Base-by-base conservation (phyloP, 345 rosid genomes). In the Citrus cavaleriei region DNA sequence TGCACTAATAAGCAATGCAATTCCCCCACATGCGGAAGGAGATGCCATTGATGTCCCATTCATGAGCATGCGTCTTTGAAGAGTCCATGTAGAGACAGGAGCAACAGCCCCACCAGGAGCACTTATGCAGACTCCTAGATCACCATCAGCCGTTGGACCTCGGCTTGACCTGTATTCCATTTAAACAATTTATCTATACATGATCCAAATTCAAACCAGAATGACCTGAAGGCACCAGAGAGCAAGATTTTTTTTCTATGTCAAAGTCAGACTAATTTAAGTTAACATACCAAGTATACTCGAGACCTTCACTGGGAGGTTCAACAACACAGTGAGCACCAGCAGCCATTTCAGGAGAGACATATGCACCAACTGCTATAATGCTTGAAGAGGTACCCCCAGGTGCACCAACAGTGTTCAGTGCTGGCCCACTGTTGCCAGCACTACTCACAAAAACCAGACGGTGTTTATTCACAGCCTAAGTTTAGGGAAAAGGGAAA, bases 91-190 rank as follows among this genome's bases (percentile, higher is more conserved):
- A 81, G 99, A 97, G 42, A 97, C 99, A 68, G 99, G 99, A 82
- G 98, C 98, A 82, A 97, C 93, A 78, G 98, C 99, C 75, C 94
- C 99, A 81, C 99, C 98, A 86, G 99, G 98, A 80, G 99, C 99
- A 90, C 98, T 92, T 72, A 94, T 84, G 88, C 86, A 85, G 78
- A 97, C 97, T 78, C 99, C 99, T 81, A 94, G 88, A 86, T 94
- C 99, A 61, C 98, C 99, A 88, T 97, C 98, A 87, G 89, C 86
- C 73, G 98, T 94, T 51, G 99, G 98, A 70, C 98, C 98, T 83
- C 98, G 90, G 85, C 98, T 94, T 79, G 99, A 96, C 99, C 99
- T 96, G 85, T 81, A 86, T 73, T 73, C 77, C 79, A 79, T 75
- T 77, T 62, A 28, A 80, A 80, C 77, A 55, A 62, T 64, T 81